phyloP scores from a whole-genome alignment of 108 stramenopile species.

The Nannochloropsis oceanica region DNA sequence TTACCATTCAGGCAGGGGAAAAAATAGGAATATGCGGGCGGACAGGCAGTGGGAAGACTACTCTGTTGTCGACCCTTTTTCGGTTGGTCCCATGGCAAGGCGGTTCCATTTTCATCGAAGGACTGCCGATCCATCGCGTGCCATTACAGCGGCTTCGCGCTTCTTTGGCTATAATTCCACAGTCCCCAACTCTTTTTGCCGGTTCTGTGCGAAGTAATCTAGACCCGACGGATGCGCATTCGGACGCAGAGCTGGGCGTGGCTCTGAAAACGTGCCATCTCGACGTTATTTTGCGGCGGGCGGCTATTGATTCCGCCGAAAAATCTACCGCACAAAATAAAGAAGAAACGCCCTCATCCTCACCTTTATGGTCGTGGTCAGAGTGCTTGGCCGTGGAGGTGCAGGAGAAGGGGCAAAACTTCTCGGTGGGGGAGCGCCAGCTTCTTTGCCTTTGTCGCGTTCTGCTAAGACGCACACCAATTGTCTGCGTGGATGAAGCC shows the following conservation, averaged over 20 bases:
- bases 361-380: neutral
- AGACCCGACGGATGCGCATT: conserved; percentile 11
- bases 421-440: conserved; percentile 15
- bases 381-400: neutral
- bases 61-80: conserved; percentile 19
- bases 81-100: conserved; percentile 12
- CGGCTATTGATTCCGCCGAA: neutral
- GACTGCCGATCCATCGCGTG: neutral
- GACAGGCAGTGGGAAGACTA: conserved; percentile 32
- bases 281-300: neutral
- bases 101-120: conserved; percentile 1
- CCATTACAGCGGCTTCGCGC: neutral
- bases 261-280: conserved; percentile 2
- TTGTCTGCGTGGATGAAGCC: conserved; percentile 11
- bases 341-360: neutral
- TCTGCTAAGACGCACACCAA: neutral
- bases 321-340: no score
- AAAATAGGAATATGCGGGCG: conserved; percentile 34
- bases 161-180: conserved; percentile 11
- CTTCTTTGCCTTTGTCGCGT: neutral
- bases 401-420: conserved; percentile 16
- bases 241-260: conserved; percentile 4
- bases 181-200: conserved; percentile 9
- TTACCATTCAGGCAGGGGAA: conserved; percentile 12
- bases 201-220: conserved; percentile 15